These are phyloP conservation scores for Boletus semigastroideus DNA, from an alignment of 1,284 basidiomycete genomes.

Conservation along the genomic window DNA sequence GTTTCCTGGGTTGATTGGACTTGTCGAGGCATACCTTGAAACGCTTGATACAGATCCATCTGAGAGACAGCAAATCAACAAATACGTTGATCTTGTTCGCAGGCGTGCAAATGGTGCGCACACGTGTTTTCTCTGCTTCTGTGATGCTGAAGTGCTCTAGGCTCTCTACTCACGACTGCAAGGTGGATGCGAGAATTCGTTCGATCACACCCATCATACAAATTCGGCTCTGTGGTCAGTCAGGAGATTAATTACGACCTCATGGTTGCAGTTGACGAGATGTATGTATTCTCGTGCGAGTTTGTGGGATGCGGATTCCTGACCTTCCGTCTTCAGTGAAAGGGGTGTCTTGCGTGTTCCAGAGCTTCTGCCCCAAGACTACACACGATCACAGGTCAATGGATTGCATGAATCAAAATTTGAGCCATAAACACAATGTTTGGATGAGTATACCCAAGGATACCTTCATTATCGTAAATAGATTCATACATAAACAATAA, in stretches of 20 bases:
- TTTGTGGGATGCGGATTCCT: conserved; percentile 4
- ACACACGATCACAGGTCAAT: conserved; percentile 36
- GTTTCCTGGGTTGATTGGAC: conserved; percentile 86
- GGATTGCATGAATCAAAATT: conserved; percentile 27
- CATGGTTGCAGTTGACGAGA: conserved; percentile 86
- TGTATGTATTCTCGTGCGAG: conserved; percentile 53
- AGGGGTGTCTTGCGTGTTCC: conserved; percentile 65
- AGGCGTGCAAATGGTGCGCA: conserved; percentile 75
- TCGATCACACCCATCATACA: conserved; percentile 85
- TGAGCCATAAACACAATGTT: conserved; percentile 16
- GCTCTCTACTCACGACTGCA: conserved; percentile 85
- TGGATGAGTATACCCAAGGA: background rate
- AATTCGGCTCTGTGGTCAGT: conserved; percentile 86
- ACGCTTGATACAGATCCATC: conserved; percentile 77
- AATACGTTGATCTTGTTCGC: conserved; percentile 80
- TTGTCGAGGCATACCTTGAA: conserved; percentile 87
- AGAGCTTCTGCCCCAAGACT: conserved; percentile 61
- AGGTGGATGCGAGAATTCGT: conserved; percentile 95
- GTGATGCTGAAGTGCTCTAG: conserved; percentile 39
- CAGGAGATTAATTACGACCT: conserved; percentile 96
- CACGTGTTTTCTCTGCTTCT: background rate
- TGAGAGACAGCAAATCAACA: conserved; percentile 66
- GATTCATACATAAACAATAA: too few relatives aligned
- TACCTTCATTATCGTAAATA: too few relatives aligned
- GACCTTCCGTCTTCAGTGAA: conserved; percentile 48